These are phyloP conservation scores for Globisporangium nodosum DNA, from an alignment of 352 stramenopile genomes.

Conservation along the genomic window DNA sequence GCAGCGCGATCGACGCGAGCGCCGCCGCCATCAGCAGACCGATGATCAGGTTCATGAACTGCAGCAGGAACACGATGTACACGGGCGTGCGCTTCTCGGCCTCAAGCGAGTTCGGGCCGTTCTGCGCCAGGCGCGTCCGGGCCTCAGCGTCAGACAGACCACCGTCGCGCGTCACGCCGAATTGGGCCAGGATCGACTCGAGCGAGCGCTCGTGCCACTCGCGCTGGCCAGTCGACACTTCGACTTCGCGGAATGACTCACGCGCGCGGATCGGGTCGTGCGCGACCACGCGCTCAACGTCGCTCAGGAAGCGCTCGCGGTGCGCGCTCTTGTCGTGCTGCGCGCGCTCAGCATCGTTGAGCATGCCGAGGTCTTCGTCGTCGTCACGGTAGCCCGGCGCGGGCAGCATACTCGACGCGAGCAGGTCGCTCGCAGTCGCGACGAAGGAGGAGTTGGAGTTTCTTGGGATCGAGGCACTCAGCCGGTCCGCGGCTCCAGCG, in stretches of 20 bases:
- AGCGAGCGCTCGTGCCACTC: conserved; percentile 51
- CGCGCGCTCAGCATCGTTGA: conserved; percentile 13
- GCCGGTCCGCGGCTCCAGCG: conserved; percentile 1
- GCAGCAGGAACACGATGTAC: conserved; percentile 57
- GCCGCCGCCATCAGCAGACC: conserved; percentile 53
- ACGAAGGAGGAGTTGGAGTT: conserved; percentile 16
- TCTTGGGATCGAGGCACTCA: conserved; percentile 13
- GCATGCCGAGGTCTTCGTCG: conserved; percentile 12
- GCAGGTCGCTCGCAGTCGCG: conserved; percentile 9
- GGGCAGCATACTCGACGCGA: conserved; percentile 8
- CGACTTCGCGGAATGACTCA: conserved; percentile 49
- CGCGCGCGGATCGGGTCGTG: conserved; percentile 49
- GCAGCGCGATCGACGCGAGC: conserved; percentile 44
- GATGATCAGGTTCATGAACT: conserved; percentile 84
- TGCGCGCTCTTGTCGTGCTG: conserved; percentile 26
- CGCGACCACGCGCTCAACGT: conserved; percentile 43
- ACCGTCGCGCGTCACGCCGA: conserved; percentile 32
- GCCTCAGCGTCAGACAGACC: conserved; percentile 34
- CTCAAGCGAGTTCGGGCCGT: conserved; percentile 55
- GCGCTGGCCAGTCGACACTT: conserved; percentile 43
- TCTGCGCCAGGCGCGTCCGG: conserved; percentile 37
- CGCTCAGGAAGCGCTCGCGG: conserved; percentile 52
- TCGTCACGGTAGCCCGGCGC: conserved; percentile 11
- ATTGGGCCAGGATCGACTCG: conserved; percentile 30
- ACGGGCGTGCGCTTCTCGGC: conserved; percentile 53